A percentile compares a stretch with the other conserved stretches of the same genome.
Evolutionary conservation across 2,329 filamentous ascomycete genomes (phyloP).

Genomic region (Coniosporium uncinatum): DNA sequence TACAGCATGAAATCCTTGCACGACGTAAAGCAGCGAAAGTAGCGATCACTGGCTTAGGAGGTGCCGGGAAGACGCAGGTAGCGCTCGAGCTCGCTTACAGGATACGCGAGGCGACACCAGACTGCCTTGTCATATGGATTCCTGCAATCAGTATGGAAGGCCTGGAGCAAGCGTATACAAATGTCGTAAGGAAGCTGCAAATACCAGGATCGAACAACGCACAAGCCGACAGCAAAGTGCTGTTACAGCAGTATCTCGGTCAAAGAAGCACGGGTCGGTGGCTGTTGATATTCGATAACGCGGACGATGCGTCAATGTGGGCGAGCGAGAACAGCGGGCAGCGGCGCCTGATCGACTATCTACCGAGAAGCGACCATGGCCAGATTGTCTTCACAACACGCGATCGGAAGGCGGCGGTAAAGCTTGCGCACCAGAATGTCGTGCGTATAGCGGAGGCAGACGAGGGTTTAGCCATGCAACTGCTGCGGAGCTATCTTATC

Average conservation of each 20-base stretch:
- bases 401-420: constrained; percentile 7
- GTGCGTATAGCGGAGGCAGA: constrained; percentile 10
- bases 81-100: constrained; percentile 33
- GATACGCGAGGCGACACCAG: constrained; percentile 21
- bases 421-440: constrained; percentile 11
- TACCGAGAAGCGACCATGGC: constrained; percentile 14
- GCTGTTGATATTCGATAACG: constrained; percentile 37
- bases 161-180: constrained; percentile 31
- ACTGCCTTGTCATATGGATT: constrained; percentile 38
- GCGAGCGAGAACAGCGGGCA: constrained; percentile 4
- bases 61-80: constrained; percentile 34
- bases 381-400: constrained; percentile 14
- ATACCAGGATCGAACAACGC: constrained; percentile 15
- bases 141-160: constrained; percentile 28
- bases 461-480: constrained; percentile 10
- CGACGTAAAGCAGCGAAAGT: constrained; percentile 10
- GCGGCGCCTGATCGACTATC: constrained; percentile 15
- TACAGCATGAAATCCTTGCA: constrained; percentile 18
- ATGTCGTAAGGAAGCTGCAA: constrained; percentile 22
- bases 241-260: constrained; percentile 12
- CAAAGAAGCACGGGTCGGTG: constrained; percentile 14
- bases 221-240: constrained; percentile 11
- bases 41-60: constrained; percentile 30
- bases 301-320: constrained; percentile 26
- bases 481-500: constrained; percentile 12